Conservation (phyloP, 2,329 filamentous ascomycete genomes). For the Apiospora marii region DNA sequence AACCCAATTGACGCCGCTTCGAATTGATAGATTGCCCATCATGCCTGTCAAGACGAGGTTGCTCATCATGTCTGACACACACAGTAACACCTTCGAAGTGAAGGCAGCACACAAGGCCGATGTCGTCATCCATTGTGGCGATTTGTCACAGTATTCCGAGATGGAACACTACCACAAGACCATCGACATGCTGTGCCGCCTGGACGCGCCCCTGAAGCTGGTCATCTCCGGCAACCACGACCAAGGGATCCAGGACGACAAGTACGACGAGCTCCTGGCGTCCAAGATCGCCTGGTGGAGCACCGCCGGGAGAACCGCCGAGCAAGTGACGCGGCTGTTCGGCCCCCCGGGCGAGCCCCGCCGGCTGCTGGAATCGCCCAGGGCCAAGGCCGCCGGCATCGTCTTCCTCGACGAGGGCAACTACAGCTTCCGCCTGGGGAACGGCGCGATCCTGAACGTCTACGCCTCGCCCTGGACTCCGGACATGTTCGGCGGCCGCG, state of each 20-base stretch:
- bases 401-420: constrained; percentile 59
- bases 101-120: constrained; percentile 45
- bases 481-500: constrained; percentile 50
- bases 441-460: constrained; percentile 57
- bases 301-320: neutral
- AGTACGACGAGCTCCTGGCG: constrained; percentile 39
- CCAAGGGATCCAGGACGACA: constrained; percentile 46
- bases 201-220: constrained; percentile 60
- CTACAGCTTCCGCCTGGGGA: constrained; percentile 54
- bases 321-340: constrained; percentile 42
- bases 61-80: constrained; percentile 56
- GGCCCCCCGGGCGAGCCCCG: constrained; percentile 48
- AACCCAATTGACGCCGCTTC: neutral
- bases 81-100: constrained; percentile 39
- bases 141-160: constrained; percentile 54
- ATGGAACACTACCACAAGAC: constrained; percentile 50
- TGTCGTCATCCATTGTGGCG: constrained; percentile 61
- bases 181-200: constrained; percentile 49
- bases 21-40: neutral
- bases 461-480: constrained; percentile 64
- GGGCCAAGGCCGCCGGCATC: constrained; percentile 49
- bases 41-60: constrained; percentile 47
- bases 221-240: constrained; percentile 66
- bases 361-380: constrained; percentile 44
- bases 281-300: neutral